A percentile compares a stretch with the other conserved stretches of the same genome.
phyloP scores from a whole-genome alignment of 352 stramenopile genomes.

The Phytopythium montanum region DNA sequence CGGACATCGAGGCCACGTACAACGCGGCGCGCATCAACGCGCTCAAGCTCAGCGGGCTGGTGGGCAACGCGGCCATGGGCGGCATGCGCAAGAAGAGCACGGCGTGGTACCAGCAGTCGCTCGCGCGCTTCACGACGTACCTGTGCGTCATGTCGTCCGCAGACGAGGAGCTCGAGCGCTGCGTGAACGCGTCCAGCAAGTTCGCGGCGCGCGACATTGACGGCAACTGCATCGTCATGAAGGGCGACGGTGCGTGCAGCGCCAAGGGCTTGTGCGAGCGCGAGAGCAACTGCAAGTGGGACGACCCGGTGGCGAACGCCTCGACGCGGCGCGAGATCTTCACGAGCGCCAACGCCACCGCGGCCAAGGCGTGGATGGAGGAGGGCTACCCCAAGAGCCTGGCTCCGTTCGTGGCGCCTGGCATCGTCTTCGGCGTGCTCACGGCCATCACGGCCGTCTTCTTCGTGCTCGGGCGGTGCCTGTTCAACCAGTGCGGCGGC shows the following conservation, averaged over 20 bases:
- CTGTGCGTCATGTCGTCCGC: slow-evolving; percentile 58
- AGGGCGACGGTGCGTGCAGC: slow-evolving; percentile 44
- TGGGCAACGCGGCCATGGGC: slow-evolving; percentile 60
- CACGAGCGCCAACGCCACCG: slow-evolving; percentile 41
- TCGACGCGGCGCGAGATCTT: slow-evolving; percentile 50
- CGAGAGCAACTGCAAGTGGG: slow-evolving; percentile 81
- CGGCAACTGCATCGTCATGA: slow-evolving; percentile 52
- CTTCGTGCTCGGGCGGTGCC: slow-evolving; percentile 67
- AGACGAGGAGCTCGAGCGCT: slow-evolving; percentile 47
- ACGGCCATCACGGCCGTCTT: slow-evolving; percentile 46
- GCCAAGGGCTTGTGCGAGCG: slow-evolving; percentile 62
- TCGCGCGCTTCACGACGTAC: slow-evolving; percentile 65
- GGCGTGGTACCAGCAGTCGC: slow-evolving; percentile 64
- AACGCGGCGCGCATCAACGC: slow-evolving; percentile 63
- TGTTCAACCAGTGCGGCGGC: slow-evolving; percentile 80
- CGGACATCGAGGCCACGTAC: slow-evolving; percentile 55
- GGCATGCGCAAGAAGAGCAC: slow-evolving; percentile 66
- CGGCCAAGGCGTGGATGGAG: slow-evolving; percentile 63
- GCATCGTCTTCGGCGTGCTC: slow-evolving; percentile 71
- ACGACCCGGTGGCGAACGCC: slow-evolving; percentile 42
- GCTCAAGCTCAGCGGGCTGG: slow-evolving; percentile 55
- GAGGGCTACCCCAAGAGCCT: slow-evolving; percentile 65
- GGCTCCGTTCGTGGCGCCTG: slow-evolving; percentile 60
- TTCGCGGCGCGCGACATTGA: slow-evolving; percentile 46
- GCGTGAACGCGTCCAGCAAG: slow-evolving; percentile 40